Base-by-base conservation (phyloP, 2,329 filamentous ascomycete species). In the Xylariaceae sp. region DNA sequence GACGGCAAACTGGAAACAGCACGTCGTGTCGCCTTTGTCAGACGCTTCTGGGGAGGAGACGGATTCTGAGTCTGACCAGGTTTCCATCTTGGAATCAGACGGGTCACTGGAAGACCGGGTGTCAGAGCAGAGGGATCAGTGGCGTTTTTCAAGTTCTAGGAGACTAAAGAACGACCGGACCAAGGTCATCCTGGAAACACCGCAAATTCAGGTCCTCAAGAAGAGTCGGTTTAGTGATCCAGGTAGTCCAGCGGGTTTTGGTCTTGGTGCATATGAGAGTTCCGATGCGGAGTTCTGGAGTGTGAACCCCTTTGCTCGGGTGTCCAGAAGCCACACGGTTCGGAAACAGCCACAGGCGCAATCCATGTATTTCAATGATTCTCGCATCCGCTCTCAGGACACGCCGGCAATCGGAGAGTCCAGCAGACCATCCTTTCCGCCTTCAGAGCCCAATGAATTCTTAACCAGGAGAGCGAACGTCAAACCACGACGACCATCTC, bases 21-120 rank as follows among this genome's bases (percentile, higher is more conserved):
- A 53, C 27, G 36, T 49, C 8, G 55, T 57, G 24, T 57, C 55
- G n/a, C 55, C 55, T 1, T 31, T 57, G 5, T 55, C 52, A 4
- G 46, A 48, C 14, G 16, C 35, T 4, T 40, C 26, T 26, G 44
- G 33, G 8, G 29, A 26, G 28, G 24, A 24, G 9, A 7, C 21
- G 34, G 13, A 40, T 14, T 37, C 36, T 5, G 36, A 24, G 23
- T 9, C 19, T 34, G 33, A 31, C 11, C 30, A 9, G 24, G 15
- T 29, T 15, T 27, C 38, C 9, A 17, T 5, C 24, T 19, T 29
- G 9, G 24, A 35, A 9, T 38, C 28, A 9, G 38, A 46, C 15
- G 31, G 42, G 9, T 47, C 34, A 39, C 36, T 38, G 5, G 36
- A 44, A 8, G 44, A 47, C 28, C 44, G 38, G 21, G 39, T 38